Conservation (phyloP, 305 asterid genomes). For the Fraxinus platypoda region DNA sequence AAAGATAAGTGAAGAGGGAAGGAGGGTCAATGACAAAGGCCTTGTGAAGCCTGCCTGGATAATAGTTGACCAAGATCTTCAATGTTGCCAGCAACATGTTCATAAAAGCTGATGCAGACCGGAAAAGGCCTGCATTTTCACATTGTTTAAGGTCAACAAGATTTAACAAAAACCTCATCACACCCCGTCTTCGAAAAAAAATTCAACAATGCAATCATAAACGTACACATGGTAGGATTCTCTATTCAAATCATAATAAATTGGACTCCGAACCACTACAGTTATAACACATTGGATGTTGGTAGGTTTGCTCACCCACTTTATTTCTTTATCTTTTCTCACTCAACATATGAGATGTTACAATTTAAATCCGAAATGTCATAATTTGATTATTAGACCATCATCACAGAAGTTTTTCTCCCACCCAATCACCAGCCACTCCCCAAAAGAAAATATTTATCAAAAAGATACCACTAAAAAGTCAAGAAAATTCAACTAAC, state of each 20-base stretch:
- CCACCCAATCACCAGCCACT: background rate
- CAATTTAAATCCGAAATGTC: background rate
- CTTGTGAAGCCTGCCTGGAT: conserved; percentile 71
- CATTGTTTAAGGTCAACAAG: conserved; percentile 26
- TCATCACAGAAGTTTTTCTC: background rate
- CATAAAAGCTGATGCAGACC: conserved; percentile 91
- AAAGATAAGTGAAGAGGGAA: conserved; percentile 72
- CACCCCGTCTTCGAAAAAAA: background rate
- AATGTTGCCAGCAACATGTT: conserved; percentile 67
- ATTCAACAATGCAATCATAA: background rate
- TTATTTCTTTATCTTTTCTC: background rate
- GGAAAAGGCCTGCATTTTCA: conserved; percentile 72
- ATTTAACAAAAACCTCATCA: conserved; percentile 6
- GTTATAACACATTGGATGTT: background rate
- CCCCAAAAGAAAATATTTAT: conserved; percentile 12
- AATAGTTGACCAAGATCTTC: conserved; percentile 72
- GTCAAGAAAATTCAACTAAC: conserved; percentile 41
- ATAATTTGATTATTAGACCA: no score
- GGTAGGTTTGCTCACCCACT: background rate
- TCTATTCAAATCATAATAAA: background rate
- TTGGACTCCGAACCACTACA: background rate
- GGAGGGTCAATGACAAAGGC: conserved; percentile 96
- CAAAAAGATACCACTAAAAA: conserved; percentile 26
- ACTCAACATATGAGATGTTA: background rate
- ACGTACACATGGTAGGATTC: no score